Percentiles rank a stretch among this genome's conserved stretches.
phyloP scores from a whole-genome alignment of 148 eudicot genomes.

The Mesembryanthemum crystallinum region DNA sequence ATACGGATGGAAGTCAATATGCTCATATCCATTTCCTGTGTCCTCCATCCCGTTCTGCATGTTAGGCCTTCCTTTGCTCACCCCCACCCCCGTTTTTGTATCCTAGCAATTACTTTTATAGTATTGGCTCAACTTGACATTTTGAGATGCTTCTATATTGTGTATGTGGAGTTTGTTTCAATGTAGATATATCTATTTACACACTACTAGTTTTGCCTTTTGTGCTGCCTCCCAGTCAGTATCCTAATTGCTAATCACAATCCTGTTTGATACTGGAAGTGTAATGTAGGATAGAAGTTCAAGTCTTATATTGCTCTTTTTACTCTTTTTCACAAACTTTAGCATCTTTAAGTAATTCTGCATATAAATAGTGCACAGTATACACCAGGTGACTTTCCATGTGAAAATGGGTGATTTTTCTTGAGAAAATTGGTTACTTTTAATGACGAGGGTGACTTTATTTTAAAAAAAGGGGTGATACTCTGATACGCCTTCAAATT shows the following conservation, averaged over 20 bases:
- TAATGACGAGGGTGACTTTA: too few species aligned
- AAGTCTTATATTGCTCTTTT: not conserved
- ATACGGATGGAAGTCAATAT: not conserved
- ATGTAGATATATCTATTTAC: not conserved
- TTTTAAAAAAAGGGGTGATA: too few species aligned
- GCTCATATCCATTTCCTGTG: not conserved
- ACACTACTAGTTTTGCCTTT: not conserved
- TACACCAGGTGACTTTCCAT: too few species aligned
- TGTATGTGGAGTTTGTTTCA: not conserved
- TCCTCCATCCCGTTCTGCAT: not conserved
- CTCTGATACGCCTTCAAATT: too few species aligned
- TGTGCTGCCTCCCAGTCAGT: not conserved
- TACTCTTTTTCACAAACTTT: not conserved
- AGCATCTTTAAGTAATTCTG: too few species aligned
- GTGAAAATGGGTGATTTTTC: too few species aligned
- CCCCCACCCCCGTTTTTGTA: not conserved
- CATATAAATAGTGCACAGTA: too few species aligned
- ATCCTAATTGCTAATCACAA: not conserved
- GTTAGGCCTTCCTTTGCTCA: not conserved
- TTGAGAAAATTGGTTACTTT: too few species aligned
- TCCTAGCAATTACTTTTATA: not conserved
- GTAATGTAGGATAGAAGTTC: not conserved
- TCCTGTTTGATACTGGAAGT: not conserved
- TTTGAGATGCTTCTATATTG: not conserved
- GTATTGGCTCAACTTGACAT: not conserved